A percentile compares a stretch with the other conserved stretches of the same genome.
Evolutionary conservation across 1,139 yeast genomes (phyloP).

Genomic region (Spathaspora sp.): DNA sequence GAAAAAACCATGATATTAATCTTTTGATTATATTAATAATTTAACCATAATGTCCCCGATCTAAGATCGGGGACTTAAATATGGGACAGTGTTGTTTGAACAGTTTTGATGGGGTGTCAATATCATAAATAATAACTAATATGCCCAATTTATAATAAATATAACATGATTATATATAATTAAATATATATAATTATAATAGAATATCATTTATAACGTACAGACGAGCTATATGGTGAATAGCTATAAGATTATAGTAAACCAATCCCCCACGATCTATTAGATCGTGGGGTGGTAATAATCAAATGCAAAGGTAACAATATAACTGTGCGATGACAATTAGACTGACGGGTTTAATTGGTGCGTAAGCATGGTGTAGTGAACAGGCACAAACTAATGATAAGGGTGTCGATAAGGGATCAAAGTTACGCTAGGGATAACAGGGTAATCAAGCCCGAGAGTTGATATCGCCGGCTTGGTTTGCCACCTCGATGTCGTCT

Average conservation of each 20-base stretch:
- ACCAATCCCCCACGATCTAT: too few species aligned
- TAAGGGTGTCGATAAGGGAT: conserved; percentile 1
- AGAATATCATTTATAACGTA: not conserved
- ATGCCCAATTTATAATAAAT: not conserved
- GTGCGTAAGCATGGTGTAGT: not conserved
- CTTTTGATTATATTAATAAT: too few species aligned
- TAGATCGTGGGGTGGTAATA: not conserved
- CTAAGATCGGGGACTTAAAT: too few species aligned
- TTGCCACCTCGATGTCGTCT: conserved; percentile 1
- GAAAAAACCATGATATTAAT: not conserved
- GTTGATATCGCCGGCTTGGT: conserved; percentile 1
- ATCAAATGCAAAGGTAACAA: not conserved
- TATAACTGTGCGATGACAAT: not conserved
- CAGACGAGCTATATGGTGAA: not conserved
- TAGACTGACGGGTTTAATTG: not conserved
- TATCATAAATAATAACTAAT: not conserved
- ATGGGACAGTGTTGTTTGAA: not conserved
- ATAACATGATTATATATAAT: not conserved
- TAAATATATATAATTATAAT: not conserved
- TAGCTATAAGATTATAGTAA: not conserved
- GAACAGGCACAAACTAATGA: not conserved
- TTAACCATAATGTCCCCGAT: too few species aligned
- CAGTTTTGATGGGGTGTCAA: not conserved
- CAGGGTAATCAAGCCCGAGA: conserved; percentile 1
- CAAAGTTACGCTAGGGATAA: not conserved